Base-by-base conservation (phyloP, 768 basidiomycete genomes). In the Macrolepiota fuliginosa region DNA sequence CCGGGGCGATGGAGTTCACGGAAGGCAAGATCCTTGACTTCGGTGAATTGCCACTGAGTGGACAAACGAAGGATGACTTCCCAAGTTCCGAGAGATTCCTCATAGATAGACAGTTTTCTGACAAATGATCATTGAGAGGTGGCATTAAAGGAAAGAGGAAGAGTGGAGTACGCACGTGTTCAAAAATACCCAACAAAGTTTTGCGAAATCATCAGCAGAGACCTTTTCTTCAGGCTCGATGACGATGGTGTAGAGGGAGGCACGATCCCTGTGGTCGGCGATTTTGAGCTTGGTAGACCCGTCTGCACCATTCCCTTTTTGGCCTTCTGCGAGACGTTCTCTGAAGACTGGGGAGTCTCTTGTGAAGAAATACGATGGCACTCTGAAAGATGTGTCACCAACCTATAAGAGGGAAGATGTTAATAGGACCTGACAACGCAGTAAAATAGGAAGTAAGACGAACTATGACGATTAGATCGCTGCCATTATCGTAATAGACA, bases 101-200 rank as follows among this genome's bases (percentile, higher is more conserved):
- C 73, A 58, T 89, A 88, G 9, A 82, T 73, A 0, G 83, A 83
- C 56, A 88, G 88, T 62, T 74, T 75, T 0, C 88, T 90, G 54
- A 64, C 24, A 32, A 54, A 6, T 27, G 7, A 27, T n/a, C n/a
- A 15, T 55, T 53, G 17, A 3, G 60, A 45, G 27, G 4, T 59
- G 13, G 25, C 36, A 25, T 40, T 10, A n/a, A n/a, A n/a, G n/a
- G 2, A 15, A n/a, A 24, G 25, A 22, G n/a, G 58, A 53, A 55
- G 19, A 45, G 25, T 36, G 6, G 39, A 60, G 29, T 32, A 75
- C 76, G 63, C 64, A 83, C 81, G 74, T 74, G 45, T 84, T 83
- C 22, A 83, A 85, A 65, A 84, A 83, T 0, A 87, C 77, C 84
- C 83, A 85, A 0, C 86, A 66, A 0, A 88, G 76, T 1, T 73